Base-by-base conservation (phyloP, 768 basidiomycete genomes). In the Tulasnella sp. region DNA sequence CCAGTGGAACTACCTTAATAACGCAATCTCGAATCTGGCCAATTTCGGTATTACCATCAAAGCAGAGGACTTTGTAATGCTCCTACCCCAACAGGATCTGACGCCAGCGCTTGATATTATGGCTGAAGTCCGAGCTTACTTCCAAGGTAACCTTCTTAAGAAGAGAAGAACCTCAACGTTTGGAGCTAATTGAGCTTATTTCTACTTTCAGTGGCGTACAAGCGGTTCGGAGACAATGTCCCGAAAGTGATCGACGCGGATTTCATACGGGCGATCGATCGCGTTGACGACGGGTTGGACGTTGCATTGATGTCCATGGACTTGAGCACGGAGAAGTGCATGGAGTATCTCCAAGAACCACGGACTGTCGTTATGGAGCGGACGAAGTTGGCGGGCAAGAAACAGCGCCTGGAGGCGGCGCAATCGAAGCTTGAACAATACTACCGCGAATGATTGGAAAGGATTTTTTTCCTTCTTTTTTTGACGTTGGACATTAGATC, bases 221-320 rank as follows among this genome's bases (percentile, higher is more conserved):
- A 90, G 82, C 86, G 90, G 1, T 87, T 90, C 79, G 84, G 85
- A 1, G 91, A 92, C 81, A 88, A 86, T 70, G 81, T 91, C 5
- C 88, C 90, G 7, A 83, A 88, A 51, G 86, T 88, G 3, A 88
- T 91, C 75, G 90, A 91, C 80, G 81, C 86, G 51, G 86, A 89
- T 71, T 87, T 91, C 29, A 85, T 91, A 4, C 86, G 86, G 4
- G 91, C 90, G 0, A 79, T 89, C 3, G 85, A 87, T 74, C 82
- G 85, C 0, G n/a, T 18, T 23, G 86, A 84, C 0, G 81, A 92
- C 2, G 84, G 90, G 9, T 82, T 82, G 20, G 85, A 83, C 0
- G 83, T 93, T 1, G 85, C 83, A 0, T 83, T 93, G 4, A 83
- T 92, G 69, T 88, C 88, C 16, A 87, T 88, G 0, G 79, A 84